Evolutionary conservation across 352 stramenopile species (phyloP).

Genomic region (Globisporangium mamillatum): DNA sequence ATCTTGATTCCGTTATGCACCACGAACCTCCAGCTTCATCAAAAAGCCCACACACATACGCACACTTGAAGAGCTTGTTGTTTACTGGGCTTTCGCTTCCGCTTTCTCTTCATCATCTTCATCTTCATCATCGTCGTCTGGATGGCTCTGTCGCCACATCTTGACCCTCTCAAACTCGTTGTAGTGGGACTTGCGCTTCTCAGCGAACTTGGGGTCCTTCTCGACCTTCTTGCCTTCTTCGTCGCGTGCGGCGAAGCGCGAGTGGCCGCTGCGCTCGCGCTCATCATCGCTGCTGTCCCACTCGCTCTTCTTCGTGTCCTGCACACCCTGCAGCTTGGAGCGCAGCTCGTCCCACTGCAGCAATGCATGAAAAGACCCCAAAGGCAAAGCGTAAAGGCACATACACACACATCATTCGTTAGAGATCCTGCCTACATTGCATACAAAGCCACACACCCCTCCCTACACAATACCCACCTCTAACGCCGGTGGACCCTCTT

Average conservation of each 20-base stretch:
- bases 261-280: background rate
- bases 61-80: background rate
- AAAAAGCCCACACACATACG: background rate
- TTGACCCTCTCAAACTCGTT: constrained; percentile 79
- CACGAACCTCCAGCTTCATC: background rate
- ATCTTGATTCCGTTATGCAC: background rate
- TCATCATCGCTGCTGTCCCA: constrained; percentile 63
- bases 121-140: constrained; percentile 1
- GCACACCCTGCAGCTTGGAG: constrained; percentile 53
- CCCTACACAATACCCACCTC: constrained; percentile 20
- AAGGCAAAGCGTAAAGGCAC: background rate
- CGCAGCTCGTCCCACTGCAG: constrained; percentile 68
- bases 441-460: too few species aligned
- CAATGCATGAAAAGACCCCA: background rate
- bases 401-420: background rate
- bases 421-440: background rate
- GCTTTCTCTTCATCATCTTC: constrained; percentile 8
- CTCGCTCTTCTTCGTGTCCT: constrained; percentile 46
- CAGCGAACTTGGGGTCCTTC: constrained; percentile 63
- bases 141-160: constrained; percentile 61
- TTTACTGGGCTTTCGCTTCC: background rate
- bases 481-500: constrained; percentile 35
- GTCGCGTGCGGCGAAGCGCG: constrained; percentile 39
- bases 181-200: constrained; percentile 83
- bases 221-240: constrained; percentile 59